Base-by-base conservation (phyloP, 2,329 filamentous ascomycete species). In the Cladosporium phlei region DNA sequence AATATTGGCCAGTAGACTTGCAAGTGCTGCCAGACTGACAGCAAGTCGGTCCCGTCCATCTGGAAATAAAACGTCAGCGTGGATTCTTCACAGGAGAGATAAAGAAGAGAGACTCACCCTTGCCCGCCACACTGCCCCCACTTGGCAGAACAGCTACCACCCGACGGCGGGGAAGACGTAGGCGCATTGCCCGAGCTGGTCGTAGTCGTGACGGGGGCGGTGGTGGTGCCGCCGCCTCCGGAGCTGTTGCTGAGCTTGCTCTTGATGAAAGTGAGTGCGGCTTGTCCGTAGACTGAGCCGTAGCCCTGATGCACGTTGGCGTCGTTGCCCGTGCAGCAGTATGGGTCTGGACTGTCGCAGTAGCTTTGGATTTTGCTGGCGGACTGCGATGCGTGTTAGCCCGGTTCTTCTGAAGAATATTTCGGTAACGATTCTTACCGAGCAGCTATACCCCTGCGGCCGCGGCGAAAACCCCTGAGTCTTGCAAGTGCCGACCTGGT, bases 291-390 rank as follows among this genome's bases (percentile, higher is more conserved):
- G 55, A 77, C 77, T 51, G 60, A 66, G 2, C 76, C 79, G 49
- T 85, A 85, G 39, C 78, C 73, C 60, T 82, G 76, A 62, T 84
- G 81, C 5, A 75, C 71, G 55, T 76, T 74, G 20, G 73, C 69
- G 50, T 83, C 71, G 55, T 73, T 80, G 38, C 81, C 82, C 32
- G 75, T 80, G 65, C 79, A 85, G 72, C 82, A 85, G 66, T 81
- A 84, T 0, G 80, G 80, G 52, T 84, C 81, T 5, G 75, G 58
- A 3, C 74, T 66, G 55, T 85, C 81, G 62, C 82, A 85, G 70
- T 84, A 85, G 4, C 77, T 79, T 66, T 82, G 69, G 55, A 84
- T 77, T 56, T 77, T 79, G 59, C 64, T 71, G 11, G 42, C 42
- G 17, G 42, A 45, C 42, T 45, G 17, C 9, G 7, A 2, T 9